A percentile compares a stretch with the other conserved stretches of the same genome.
These are phyloP conservation scores for Pelargonium citronellum DNA, from an alignment of 441 rosid genomes.

Conservation along the genomic window DNA sequence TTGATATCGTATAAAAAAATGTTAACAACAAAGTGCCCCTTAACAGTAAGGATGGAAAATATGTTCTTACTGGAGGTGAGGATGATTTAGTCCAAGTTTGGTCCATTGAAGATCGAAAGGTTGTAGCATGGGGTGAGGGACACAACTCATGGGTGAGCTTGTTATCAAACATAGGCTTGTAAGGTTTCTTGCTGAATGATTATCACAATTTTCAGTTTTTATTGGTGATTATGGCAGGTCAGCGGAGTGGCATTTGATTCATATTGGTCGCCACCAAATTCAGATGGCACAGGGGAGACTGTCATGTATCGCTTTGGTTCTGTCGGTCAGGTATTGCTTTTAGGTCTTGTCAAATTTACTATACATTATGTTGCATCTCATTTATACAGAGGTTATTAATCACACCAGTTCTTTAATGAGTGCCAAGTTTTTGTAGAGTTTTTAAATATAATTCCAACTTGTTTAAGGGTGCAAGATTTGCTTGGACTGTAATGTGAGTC, in stretches of 20 bases:
- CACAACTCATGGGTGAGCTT: slow-evolving; percentile 94
- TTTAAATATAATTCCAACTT: too few relatives aligned
- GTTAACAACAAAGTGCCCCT: slow-evolving; percentile 23
- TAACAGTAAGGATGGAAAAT: slow-evolving; percentile 89
- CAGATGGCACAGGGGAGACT: slow-evolving; percentile 72
- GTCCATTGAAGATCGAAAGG: slow-evolving; percentile 96
- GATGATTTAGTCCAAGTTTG: slow-evolving; percentile 98
- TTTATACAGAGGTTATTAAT: too few relatives aligned
- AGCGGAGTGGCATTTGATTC: slow-evolving; percentile 99
- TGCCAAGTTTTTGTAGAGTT: too few relatives aligned
- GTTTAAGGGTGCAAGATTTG: not conserved
- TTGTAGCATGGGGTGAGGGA: slow-evolving; percentile 99
- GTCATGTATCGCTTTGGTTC: slow-evolving; percentile 94
- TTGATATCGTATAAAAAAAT: slow-evolving; percentile 37
- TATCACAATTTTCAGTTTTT: slow-evolving; percentile 22
- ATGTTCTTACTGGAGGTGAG: slow-evolving; percentile 95
- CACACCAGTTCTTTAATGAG: too few relatives aligned
- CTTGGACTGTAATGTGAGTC: not conserved
- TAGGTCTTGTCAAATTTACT: slow-evolving; percentile 8
- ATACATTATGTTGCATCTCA: not conserved
- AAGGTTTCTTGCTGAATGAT: slow-evolving; percentile 16
- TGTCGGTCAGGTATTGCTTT: slow-evolving; percentile 79
- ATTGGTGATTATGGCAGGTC: slow-evolving; percentile 55
- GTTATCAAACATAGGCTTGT: not conserved
- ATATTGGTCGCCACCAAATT: slow-evolving; percentile 76